phyloP scores from a whole-genome alignment of 2,329 filamentous ascomycete species.

The Exophiala bonariae region DNA sequence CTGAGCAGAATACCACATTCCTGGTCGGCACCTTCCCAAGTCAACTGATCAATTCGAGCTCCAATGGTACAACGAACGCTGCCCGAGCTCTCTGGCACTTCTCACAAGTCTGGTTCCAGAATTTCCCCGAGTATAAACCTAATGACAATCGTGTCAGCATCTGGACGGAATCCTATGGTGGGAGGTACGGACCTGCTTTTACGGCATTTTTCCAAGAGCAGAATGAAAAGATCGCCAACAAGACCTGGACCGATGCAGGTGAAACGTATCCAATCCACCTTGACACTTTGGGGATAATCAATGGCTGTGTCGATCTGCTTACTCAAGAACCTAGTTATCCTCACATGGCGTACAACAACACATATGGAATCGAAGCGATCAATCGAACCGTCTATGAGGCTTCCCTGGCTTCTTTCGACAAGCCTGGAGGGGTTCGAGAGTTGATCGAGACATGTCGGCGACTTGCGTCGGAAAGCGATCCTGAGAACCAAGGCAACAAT shows the following conservation, averaged over 20 bases:
- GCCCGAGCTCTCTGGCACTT: conserved; percentile 56
- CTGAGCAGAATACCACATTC: conserved; percentile 53
- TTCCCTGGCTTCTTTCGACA: conserved; percentile 38
- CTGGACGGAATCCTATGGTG: conserved; percentile 30
- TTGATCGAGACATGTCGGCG: conserved; percentile 48
- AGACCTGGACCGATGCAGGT: conserved; percentile 20
- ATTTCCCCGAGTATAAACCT: conserved; percentile 57
- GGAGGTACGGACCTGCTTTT: conserved; percentile 31
- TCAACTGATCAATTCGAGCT: conserved; percentile 38
- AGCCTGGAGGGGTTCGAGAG: conserved; percentile 47
- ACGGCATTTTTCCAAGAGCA: conserved; percentile 30
- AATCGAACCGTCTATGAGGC: conserved; percentile 42
- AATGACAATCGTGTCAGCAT: conserved; percentile 43
- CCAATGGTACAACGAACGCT: conserved; percentile 41
- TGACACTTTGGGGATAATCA: conserved; percentile 50
- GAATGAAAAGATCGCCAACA: conserved; percentile 28
- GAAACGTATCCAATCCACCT: conserved; percentile 30
- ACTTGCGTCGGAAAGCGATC: conserved; percentile 44
- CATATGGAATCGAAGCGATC: conserved; percentile 49
- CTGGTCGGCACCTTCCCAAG: conserved; percentile 55
- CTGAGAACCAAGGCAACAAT: conserved; percentile 38
- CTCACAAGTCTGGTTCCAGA: conserved; percentile 56
- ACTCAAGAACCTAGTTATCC: conserved; percentile 46
- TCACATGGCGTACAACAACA: conserved; percentile 51
- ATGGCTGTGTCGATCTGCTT: conserved; percentile 48